A percentile compares a stretch with the other conserved stretches of the same genome.
Conservation (phyloP, 495 filamentous ascomycete genomes). For the Alectoria sarmentosa region DNA sequence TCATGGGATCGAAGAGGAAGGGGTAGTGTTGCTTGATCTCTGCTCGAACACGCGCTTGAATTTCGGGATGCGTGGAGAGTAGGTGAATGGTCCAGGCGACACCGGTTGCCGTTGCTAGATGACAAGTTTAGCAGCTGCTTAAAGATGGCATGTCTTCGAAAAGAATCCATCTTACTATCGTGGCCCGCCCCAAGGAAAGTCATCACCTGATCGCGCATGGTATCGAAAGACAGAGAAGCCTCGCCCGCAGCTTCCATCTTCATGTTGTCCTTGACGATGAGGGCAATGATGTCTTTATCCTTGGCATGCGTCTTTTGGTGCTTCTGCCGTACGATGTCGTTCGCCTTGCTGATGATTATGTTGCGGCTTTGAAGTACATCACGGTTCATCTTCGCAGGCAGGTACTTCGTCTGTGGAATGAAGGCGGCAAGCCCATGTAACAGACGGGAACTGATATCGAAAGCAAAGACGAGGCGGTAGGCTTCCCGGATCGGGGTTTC, state of each 20-base stretch:
- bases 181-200: constrained; percentile 30
- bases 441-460: constrained; percentile 34
- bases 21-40: constrained; percentile 27
- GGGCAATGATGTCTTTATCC: constrained; percentile 41
- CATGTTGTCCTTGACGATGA: constrained; percentile 38
- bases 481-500: constrained; percentile 37
- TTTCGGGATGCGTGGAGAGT: constrained; percentile 25
- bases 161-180: constrained; percentile 14
- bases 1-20: constrained; percentile 23
- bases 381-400: constrained; percentile 40
- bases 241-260: constrained; percentile 33
- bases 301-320: constrained; percentile 30
- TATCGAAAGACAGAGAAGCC: constrained; percentile 35
- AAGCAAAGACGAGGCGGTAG: constrained; percentile 41
- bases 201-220: constrained; percentile 46
- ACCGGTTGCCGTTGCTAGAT: constrained; percentile 26
- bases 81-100: constrained; percentile 28
- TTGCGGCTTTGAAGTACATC: constrained; percentile 37
- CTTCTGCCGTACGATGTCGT: constrained; percentile 33
- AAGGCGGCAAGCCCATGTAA: constrained; percentile 41
- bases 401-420: constrained; percentile 36
- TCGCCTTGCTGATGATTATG: constrained; percentile 35
- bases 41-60: constrained; percentile 26
- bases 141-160: not conserved
- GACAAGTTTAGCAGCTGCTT: not conserved